phyloP scores from a whole-genome alignment of 305 asterid species.

The Solanum hybrid region DNA sequence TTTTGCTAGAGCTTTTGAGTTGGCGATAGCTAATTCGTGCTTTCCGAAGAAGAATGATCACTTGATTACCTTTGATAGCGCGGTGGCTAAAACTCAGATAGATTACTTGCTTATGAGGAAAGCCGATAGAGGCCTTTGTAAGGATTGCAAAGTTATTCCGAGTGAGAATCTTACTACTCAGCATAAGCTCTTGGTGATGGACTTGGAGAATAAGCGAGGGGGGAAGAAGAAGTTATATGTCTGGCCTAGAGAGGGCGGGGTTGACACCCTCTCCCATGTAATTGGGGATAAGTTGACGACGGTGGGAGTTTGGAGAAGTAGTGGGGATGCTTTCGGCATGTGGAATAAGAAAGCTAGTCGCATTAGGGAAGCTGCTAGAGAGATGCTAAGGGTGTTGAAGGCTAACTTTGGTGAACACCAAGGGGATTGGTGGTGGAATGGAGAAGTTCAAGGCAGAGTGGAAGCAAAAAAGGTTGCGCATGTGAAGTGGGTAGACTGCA shows the following conservation, averaged over 20 bases:
- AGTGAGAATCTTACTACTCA: neutral
- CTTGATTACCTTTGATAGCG: neutral
- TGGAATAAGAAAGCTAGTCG: neutral
- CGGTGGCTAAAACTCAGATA: neutral
- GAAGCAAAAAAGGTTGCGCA: neutral
- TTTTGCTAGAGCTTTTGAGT: neutral
- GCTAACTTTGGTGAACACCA: neutral
- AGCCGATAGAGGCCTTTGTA: neutral
- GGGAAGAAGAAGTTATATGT: neutral
- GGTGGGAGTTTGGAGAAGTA: neutral
- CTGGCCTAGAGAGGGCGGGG: neutral
- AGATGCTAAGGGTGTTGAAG: neutral
- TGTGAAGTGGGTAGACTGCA: neutral
- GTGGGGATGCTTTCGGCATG: neutral
- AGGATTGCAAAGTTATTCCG: neutral
- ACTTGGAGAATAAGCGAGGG: neutral
- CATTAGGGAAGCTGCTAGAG: neutral
- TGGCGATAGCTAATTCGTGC: neutral
- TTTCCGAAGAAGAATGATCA: neutral
- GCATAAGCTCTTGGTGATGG: neutral
- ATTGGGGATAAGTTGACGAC: neutral
- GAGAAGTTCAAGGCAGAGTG: neutral
- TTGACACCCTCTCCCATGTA: neutral
- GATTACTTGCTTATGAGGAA: neutral
- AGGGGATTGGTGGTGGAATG: neutral